Conservation (phyloP, 2,329 filamentous ascomycete species). For the Phoma sp. region DNA sequence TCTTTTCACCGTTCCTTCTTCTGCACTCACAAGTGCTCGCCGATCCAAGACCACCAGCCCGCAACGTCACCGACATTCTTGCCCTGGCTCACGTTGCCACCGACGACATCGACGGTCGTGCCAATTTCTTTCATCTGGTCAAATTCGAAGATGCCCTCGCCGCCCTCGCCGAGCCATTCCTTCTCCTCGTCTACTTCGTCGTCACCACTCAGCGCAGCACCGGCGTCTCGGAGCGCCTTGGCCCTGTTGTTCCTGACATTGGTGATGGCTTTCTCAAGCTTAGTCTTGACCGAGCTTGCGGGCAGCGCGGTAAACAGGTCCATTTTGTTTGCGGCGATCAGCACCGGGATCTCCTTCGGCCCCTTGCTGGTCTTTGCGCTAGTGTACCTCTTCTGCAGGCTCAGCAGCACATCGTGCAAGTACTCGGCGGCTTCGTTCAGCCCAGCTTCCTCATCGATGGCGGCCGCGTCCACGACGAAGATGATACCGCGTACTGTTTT, state of each 20-base stretch:
- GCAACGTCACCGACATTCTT: slow-evolving; percentile 73
- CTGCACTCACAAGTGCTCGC: slow-evolving; percentile 67
- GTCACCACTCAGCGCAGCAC: slow-evolving; percentile 67
- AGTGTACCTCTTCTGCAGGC: slow-evolving; percentile 76
- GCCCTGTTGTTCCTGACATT: slow-evolving; percentile 76
- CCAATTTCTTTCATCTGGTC: slow-evolving; percentile 83
- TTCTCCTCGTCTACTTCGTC: slow-evolving; percentile 69
- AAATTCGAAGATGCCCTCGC: slow-evolving; percentile 80
- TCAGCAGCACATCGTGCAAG: slow-evolving; percentile 86
- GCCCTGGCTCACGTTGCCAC: slow-evolving; percentile 70
- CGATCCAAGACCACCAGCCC: slow-evolving; percentile 93
- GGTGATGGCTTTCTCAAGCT: slow-evolving; percentile 81
- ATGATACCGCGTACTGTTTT: slow-evolving; percentile 72
- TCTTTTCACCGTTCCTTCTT: neutral
- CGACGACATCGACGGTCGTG: slow-evolving; percentile 76
- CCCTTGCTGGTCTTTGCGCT: slow-evolving; percentile 64
- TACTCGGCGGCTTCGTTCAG: slow-evolving; percentile 81
- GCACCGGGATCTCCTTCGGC: slow-evolving; percentile 70
- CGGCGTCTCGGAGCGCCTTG: slow-evolving; percentile 83
- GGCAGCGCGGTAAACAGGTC: slow-evolving; percentile 95
- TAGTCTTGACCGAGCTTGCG: slow-evolving; percentile 73
- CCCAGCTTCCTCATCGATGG: slow-evolving; percentile 50
- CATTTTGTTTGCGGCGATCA: slow-evolving; percentile 93
- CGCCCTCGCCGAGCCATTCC: slow-evolving; percentile 83
- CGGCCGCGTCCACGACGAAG: slow-evolving; percentile 86